phyloP scores from a whole-genome alignment of 352 stramenopile species.

The Phytophthora pseudosyringae region DNA sequence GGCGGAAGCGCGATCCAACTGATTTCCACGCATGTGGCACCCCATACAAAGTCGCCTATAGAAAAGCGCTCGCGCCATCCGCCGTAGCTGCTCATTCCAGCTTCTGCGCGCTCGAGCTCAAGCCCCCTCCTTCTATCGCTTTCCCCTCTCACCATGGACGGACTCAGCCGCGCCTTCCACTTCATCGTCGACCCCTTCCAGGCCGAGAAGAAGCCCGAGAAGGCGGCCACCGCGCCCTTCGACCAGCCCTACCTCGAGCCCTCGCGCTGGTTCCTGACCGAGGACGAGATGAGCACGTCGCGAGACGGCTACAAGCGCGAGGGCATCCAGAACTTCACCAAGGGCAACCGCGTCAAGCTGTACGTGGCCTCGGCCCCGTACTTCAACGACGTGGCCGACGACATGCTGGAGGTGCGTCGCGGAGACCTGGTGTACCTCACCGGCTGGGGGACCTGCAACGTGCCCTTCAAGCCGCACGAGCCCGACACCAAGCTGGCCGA shows the following conservation, averaged over 20 bases:
- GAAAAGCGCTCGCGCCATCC: not conserved
- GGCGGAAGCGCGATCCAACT: too few species aligned
- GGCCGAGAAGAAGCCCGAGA: conserved; percentile 34
- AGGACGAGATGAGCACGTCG: conserved; percentile 56
- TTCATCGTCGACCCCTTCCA: conserved; percentile 49
- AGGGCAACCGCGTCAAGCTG: conserved; percentile 57
- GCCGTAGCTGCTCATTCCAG: conserved; percentile 14
- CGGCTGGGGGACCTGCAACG: conserved; percentile 69
- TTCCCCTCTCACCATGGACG: conserved; percentile 18
- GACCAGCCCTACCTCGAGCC: conserved; percentile 63
- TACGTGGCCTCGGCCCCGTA: conserved; percentile 55
- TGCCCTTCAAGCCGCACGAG: conserved; percentile 57
- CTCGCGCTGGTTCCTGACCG: conserved; percentile 64
- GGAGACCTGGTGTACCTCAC: conserved; percentile 57
- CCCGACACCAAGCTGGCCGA: conserved; percentile 45
- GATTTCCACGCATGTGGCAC: not conserved
- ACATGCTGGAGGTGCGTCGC: conserved; percentile 39
- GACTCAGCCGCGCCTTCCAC: conserved; percentile 39
- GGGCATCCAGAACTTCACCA: conserved; percentile 53
- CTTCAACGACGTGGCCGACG: conserved; percentile 57
- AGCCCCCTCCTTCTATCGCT: not conserved
- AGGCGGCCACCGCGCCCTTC: conserved; percentile 36
- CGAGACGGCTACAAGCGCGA: conserved; percentile 51
- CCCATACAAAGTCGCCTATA: too few species aligned
- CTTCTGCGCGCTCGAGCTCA: conserved; percentile 18